Conservation (phyloP, 257 asterid genomes). For the Schizonepeta tenuifolia region DNA sequence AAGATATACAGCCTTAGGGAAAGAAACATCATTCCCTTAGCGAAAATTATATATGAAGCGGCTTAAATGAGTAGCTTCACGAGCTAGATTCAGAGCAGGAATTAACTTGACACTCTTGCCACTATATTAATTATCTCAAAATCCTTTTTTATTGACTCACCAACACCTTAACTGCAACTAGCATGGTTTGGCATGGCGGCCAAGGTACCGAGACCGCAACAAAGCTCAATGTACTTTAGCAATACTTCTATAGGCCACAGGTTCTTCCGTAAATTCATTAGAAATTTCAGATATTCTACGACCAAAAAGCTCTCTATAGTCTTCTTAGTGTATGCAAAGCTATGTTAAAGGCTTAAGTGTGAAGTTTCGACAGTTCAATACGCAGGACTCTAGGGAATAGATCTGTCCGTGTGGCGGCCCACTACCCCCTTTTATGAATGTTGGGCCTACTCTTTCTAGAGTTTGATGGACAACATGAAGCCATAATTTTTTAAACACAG, state of each 20-base stretch:
- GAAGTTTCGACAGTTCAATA: conserved; percentile 85
- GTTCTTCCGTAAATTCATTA: conserved; percentile 74
- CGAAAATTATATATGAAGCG: conserved; percentile 88
- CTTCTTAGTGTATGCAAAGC: conserved; percentile 76
- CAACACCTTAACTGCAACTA: conserved; percentile 93
- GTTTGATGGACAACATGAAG: conserved; percentile 82
- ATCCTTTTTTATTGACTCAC: conserved; percentile 80
- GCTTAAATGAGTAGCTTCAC: conserved; percentile 90
- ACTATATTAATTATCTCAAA: conserved; percentile 71
- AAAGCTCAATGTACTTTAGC: conserved; percentile 91
- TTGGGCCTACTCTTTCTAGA: conserved; percentile 93
- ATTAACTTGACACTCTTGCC: conserved; percentile 65
- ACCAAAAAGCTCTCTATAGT: conserved; percentile 73
- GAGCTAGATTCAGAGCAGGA: conserved; percentile 76
- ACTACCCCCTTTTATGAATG: conserved; percentile 99
- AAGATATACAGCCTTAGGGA: conserved; percentile 89
- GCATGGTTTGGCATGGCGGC: conserved; percentile 61
- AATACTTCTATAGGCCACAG: conserved; percentile 90
- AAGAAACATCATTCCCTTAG: conserved; percentile 81
- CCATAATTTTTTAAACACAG: conserved; percentile 74
- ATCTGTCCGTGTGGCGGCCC: conserved; percentile 99
- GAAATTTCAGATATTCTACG: conserved; percentile 70
- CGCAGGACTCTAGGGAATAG: conserved; percentile 86
- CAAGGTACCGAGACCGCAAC: conserved; percentile 55
- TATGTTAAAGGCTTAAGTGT: conserved; percentile 87